A percentile compares a stretch with the other conserved stretches of the same genome.
Evolutionary conservation across 148 eudicot species (phyloP).

Genomic region (Spergularia bocconei): DNA sequence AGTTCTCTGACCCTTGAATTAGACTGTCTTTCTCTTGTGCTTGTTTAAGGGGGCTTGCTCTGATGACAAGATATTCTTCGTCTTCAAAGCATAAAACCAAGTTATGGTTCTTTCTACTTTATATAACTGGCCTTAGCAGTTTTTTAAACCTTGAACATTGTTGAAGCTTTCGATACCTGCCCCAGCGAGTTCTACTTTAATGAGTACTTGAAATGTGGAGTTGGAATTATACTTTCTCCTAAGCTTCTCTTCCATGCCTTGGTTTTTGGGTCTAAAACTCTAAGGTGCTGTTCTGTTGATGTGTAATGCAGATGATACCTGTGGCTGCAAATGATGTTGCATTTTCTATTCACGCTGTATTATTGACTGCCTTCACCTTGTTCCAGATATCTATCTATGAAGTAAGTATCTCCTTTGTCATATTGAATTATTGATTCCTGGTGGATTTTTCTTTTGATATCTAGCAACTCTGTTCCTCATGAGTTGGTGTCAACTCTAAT

Average conservation of each 20-base stretch:
- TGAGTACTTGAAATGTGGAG: no score
- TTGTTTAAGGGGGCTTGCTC: no score
- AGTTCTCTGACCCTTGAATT: no score
- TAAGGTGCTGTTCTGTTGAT: constrained; percentile 4
- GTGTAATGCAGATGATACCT: constrained; percentile 70
- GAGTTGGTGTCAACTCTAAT: constrained; percentile 7
- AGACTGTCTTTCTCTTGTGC: no score
- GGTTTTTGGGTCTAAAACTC: not conserved
- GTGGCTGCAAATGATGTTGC: constrained; percentile 83
- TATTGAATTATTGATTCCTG: not conserved
- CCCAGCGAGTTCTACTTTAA: no score
- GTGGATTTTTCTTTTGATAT: not conserved
- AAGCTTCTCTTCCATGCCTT: not conserved
- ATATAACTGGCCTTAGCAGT: no score
- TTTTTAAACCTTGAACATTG: no score
- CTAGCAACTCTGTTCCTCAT: not conserved
- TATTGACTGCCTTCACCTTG: constrained; percentile 66
- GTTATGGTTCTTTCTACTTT: no score
- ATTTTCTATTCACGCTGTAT: constrained; percentile 67
- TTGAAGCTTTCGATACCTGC: no score
- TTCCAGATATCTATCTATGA: constrained; percentile 77
- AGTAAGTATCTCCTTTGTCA: constrained; percentile 36
- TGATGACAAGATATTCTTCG: no score
- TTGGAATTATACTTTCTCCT: not conserved
- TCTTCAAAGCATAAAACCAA: no score